phyloP scores from a whole-genome alignment of 257 asterid genomes.

The Ocimum tenuiflorum region DNA sequence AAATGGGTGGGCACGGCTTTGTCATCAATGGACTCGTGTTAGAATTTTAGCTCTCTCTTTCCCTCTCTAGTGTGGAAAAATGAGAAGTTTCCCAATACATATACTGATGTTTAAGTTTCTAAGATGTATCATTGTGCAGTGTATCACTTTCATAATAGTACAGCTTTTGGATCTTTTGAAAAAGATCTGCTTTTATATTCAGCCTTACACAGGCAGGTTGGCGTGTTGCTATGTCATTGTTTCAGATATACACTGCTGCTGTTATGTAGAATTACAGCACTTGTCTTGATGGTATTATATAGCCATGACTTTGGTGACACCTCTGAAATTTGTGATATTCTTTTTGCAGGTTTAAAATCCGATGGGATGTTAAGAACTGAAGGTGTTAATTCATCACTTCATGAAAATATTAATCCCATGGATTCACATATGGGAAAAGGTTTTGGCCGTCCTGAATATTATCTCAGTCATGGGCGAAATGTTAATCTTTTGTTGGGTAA shows the following conservation, averaged over 20 bases:
- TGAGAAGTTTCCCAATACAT: neutral
- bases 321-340: neutral
- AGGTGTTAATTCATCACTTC: constrained; percentile 47
- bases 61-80: neutral
- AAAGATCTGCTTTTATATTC: too few relatives aligned
- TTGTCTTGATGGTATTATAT: too few relatives aligned
- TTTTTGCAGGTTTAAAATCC: constrained; percentile 48
- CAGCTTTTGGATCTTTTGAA: too few relatives aligned
- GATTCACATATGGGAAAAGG: constrained; percentile 50
- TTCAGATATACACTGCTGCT: too few relatives aligned
- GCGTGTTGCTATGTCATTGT: too few relatives aligned
- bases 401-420: constrained; percentile 42
- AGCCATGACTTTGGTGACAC: neutral
- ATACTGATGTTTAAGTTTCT: neutral
- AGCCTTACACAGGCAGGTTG: too few relatives aligned
- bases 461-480: constrained; percentile 51
- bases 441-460: constrained; percentile 50
- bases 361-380: constrained; percentile 44
- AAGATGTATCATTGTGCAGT: neutral
- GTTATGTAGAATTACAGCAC: neutral
- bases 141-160: neutral
- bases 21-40: neutral
- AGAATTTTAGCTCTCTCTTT: neutral
- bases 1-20: neutral
- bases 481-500: constrained; percentile 39